phyloP scores from a whole-genome alignment of 1,139 yeast genomes.

The Wickerhamiella infanticola region DNA sequence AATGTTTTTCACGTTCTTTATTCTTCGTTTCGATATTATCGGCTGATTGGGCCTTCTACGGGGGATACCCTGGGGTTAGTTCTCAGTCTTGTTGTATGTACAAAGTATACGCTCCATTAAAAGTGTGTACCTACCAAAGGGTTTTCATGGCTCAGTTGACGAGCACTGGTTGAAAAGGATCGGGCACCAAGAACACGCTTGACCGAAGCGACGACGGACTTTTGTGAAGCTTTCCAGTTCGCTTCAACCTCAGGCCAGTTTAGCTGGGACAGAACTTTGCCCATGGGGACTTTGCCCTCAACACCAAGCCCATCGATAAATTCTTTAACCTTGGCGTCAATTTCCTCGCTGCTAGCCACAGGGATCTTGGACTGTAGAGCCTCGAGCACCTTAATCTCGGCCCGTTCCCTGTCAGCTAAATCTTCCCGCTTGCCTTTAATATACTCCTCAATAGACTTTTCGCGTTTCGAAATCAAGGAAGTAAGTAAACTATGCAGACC shows the following conservation, averaged over 20 bases:
- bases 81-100: neutral
- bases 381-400: constrained; percentile 34
- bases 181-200: constrained; percentile 16
- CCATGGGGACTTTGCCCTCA: constrained; percentile 30
- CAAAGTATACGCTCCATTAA: neutral
- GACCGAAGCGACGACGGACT: constrained; percentile 18
- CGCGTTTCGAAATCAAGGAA: constrained; percentile 39
- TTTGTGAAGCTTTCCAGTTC: constrained; percentile 40
- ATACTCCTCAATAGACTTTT: constrained; percentile 39
- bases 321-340: constrained; percentile 29
- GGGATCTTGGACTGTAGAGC: constrained; percentile 32
- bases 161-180: constrained; percentile 13
- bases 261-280: constrained; percentile 13
- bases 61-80: constrained; percentile 23
- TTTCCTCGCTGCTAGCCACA: constrained; percentile 36
- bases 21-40: neutral
- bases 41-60: constrained; percentile 24
- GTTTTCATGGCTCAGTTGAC: constrained; percentile 29
- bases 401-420: constrained; percentile 38
- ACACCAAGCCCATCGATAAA: constrained; percentile 23
- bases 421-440: constrained; percentile 37
- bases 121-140: constrained; percentile 32
- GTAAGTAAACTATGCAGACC: constrained; percentile 33
- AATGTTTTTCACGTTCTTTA: constrained; percentile 43
- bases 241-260: constrained; percentile 23